phyloP scores from a whole-genome alignment of 306 rosid species.

The Senna siamea region DNA sequence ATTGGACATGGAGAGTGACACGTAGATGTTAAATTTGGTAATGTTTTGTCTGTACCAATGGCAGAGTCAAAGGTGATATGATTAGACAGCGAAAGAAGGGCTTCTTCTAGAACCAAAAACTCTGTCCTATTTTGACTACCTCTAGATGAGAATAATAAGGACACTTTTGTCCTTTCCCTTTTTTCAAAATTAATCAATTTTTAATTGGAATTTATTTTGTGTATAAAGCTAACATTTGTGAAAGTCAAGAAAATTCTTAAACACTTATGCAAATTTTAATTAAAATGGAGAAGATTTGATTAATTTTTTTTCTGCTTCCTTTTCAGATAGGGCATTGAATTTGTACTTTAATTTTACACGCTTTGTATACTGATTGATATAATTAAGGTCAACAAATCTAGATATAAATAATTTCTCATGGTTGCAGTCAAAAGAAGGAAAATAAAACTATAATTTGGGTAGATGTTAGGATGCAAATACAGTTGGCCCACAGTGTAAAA shows the following conservation, averaged over 20 bases:
- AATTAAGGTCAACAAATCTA: too few species aligned
- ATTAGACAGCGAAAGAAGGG: constrained; percentile 35
- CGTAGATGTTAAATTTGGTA: background rate
- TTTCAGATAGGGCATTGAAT: background rate
- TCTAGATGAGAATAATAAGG: constrained; percentile 32
- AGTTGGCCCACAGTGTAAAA: background rate
- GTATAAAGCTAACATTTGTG: too few species aligned
- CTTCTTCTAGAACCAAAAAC: constrained; percentile 21
- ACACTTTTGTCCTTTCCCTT: too few species aligned
- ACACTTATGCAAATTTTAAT: too few species aligned
- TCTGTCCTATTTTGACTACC: constrained; percentile 45
- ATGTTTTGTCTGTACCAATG: background rate
- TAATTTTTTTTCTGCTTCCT: constrained; percentile 14
- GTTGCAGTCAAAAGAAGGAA: background rate
- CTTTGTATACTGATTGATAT: background rate
- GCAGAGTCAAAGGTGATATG: constrained; percentile 44
- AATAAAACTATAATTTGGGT: too few species aligned
- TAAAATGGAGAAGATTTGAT: too few species aligned
- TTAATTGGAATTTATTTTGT: too few species aligned
- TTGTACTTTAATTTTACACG: background rate
- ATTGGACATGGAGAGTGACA: background rate
- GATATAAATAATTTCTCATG: too few species aligned
- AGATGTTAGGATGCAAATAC: background rate
- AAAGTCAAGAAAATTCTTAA: too few species aligned
- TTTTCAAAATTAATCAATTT: too few species aligned